Conservation (phyloP, 2,329 filamentous ascomycete genomes). For the Hypomyces rosellus region DNA sequence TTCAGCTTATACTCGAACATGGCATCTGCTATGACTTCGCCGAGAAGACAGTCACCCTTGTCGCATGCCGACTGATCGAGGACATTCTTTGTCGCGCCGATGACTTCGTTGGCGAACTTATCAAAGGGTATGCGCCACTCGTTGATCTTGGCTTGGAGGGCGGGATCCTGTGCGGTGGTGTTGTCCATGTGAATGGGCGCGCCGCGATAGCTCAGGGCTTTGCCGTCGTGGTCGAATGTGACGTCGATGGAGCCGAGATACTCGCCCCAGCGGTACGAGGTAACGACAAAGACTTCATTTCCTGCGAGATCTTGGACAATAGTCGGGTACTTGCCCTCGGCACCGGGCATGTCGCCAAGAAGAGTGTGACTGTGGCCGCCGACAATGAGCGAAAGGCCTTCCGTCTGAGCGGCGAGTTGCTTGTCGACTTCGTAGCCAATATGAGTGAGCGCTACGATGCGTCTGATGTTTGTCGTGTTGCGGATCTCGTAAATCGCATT, state of each 20-base stretch:
- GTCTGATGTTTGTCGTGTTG: conserved; percentile 54
- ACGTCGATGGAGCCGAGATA: conserved; percentile 63
- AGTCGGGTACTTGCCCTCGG: conserved; percentile 57
- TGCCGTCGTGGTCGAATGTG: conserved; percentile 54
- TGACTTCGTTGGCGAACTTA: conserved; percentile 49
- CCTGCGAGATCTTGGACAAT: conserved; percentile 54
- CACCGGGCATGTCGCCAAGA: conserved; percentile 52
- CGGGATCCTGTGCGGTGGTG: conserved; percentile 48
- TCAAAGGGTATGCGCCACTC: conserved; percentile 57
- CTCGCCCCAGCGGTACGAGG: conserved; percentile 62
- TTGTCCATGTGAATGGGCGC: conserved; percentile 60
- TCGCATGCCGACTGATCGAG: conserved; percentile 56
- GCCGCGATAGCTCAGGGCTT: conserved; percentile 56
- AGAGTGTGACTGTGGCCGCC: conserved; percentile 56
- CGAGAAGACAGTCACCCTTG: conserved; percentile 50
- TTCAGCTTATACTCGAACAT: conserved; percentile 55
- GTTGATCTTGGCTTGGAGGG: conserved; percentile 51
- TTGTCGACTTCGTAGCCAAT: conserved; percentile 61
- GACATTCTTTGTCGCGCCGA: conserved; percentile 47
- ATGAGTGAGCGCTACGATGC: conserved; percentile 61
- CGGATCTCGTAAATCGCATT: conserved; percentile 56
- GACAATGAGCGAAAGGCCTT: conserved; percentile 62
- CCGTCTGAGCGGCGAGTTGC: conserved; percentile 52
- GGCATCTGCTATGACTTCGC: conserved; percentile 51
- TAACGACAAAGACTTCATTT: conserved; percentile 63